Evolutionary conservation across 768 basidiomycete species (phyloP).

Genomic region (Suillus subaureus): DNA sequence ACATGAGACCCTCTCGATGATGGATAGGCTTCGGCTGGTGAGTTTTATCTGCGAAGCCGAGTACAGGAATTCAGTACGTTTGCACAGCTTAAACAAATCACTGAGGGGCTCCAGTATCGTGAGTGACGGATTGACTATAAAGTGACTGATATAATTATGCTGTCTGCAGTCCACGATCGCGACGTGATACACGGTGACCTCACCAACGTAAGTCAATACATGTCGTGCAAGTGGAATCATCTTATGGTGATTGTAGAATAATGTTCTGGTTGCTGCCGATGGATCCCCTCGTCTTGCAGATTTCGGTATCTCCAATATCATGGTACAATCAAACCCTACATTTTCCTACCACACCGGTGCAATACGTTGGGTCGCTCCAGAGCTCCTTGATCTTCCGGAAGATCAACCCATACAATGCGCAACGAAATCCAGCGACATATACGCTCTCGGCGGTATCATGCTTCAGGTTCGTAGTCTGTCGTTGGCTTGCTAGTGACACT

Average conservation of each 20-base stretch:
- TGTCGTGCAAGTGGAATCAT: background rate
- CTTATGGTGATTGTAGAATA: slow-evolving; percentile 6
- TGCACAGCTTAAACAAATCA: slow-evolving; percentile 40
- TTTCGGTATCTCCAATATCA: slow-evolving; percentile 46
- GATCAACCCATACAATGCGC: slow-evolving; percentile 11
- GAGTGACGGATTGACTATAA: slow-evolving; percentile 12
- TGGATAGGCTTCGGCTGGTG: slow-evolving; percentile 40
- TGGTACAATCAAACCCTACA: slow-evolving; percentile 34
- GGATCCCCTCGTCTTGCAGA: slow-evolving; percentile 28
- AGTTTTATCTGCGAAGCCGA: slow-evolving; percentile 10
- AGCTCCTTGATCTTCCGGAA: slow-evolving; percentile 11
- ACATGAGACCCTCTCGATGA: slow-evolving; percentile 38
- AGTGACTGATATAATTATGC: background rate
- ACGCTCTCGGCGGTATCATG: slow-evolving; percentile 25
- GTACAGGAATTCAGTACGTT: background rate
- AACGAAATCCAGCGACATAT: slow-evolving; percentile 18
- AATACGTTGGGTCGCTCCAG: slow-evolving; percentile 20
- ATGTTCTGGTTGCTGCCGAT: slow-evolving; percentile 11
- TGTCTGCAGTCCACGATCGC: slow-evolving; percentile 8
- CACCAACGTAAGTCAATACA: slow-evolving; percentile 6
- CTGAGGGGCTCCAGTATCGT: slow-evolving; percentile 43
- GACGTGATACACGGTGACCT: slow-evolving; percentile 14
- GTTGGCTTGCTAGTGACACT: background rate
- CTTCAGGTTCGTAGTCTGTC: slow-evolving; percentile 15
- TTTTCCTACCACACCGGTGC: slow-evolving; percentile 23